Conservation (phyloP, 2,329 filamentous ascomycete genomes). For the Colletotrichum lupini region DNA sequence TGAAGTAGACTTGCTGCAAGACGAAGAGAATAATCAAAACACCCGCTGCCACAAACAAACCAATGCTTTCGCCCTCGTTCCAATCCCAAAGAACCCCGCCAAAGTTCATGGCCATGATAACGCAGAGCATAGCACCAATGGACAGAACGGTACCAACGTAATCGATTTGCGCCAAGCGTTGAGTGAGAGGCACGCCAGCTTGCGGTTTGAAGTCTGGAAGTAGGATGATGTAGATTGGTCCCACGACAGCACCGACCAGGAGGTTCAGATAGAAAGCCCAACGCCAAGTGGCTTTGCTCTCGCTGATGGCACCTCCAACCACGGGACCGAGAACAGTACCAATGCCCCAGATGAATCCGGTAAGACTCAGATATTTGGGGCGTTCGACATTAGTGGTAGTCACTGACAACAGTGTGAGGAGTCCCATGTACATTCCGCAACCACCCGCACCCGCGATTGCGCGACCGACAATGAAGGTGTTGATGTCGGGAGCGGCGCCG, state of each 20-base stretch:
- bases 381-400: constrained; percentile 43
- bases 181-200: constrained; percentile 36
- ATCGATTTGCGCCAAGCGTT: constrained; percentile 52
- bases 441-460: constrained; percentile 55
- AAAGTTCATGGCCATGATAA: constrained; percentile 60
- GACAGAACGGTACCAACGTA: constrained; percentile 56
- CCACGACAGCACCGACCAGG: constrained; percentile 51
- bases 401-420: constrained; percentile 32
- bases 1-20: constrained; percentile 54
- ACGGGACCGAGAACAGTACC: constrained; percentile 56
- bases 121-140: constrained; percentile 49
- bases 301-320: constrained; percentile 54
- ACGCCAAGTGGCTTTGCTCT: constrained; percentile 51
- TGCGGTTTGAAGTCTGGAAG: constrained; percentile 39
- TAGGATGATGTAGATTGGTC: constrained; percentile 43
- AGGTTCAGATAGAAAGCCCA: constrained; percentile 65
- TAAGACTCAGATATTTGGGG: constrained; percentile 35
- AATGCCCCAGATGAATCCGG: constrained; percentile 49
- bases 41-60: constrained; percentile 55
- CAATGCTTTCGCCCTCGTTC: constrained; percentile 55
- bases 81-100: constrained; percentile 59
- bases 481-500: constrained; percentile 54
- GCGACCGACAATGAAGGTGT: constrained; percentile 57
- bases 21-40: constrained; percentile 54
- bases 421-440: constrained; percentile 51